Evolutionary conservation across 2,329 filamentous ascomycete species (phyloP), one percentile per base, ranked within the genome.

Genomic region (Claviceps spartinae): DNA sequence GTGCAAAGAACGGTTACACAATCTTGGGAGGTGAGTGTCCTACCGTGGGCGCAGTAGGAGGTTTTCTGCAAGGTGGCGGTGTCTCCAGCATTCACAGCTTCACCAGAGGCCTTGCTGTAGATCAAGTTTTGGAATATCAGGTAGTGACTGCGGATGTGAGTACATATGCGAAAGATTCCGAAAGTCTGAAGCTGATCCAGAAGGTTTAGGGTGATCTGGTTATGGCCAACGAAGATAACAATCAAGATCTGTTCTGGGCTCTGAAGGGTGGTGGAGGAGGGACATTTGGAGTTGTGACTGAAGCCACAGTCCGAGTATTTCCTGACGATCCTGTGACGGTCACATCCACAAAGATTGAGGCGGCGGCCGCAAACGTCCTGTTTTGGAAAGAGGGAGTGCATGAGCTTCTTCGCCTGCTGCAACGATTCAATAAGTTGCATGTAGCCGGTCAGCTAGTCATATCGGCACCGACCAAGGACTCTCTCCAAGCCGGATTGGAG

Each of bases 301-400:
- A 50, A 22, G 49, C 49, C 42, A 50, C 49, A 11, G 22, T 50
- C 43, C 42, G 49, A 8, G 41, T 50, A 7, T 50, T 44, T 46
- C 42, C 49, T 30, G 49, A 50, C 36, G 42, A 50, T 26, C 41
- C 49, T 14, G 36, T 50, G 2, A 26, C 30, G 4, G 41, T 50
- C 42, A 40, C 34, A 6, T 4, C 34, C 2, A 38, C 43, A 13
- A 46, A 5, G 5, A 50, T 50, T 11, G 18, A 20, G 20, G 16
- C 49, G 9, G 47, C 37, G 0, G 3, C 30, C 4, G 7, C 6
- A 11, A 48, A 48, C 22, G 13, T 14, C 1, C 22, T 18, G 7
- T 48, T 48, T 30, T 48, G 47, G 37, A 42, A 20, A 18, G 47
- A 48, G 20, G 47, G 47, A 13, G 47, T 48, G 22, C 36, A 8